phyloP scores from a whole-genome alignment of 441 rosid genomes.

The Breynia disticha region DNA sequence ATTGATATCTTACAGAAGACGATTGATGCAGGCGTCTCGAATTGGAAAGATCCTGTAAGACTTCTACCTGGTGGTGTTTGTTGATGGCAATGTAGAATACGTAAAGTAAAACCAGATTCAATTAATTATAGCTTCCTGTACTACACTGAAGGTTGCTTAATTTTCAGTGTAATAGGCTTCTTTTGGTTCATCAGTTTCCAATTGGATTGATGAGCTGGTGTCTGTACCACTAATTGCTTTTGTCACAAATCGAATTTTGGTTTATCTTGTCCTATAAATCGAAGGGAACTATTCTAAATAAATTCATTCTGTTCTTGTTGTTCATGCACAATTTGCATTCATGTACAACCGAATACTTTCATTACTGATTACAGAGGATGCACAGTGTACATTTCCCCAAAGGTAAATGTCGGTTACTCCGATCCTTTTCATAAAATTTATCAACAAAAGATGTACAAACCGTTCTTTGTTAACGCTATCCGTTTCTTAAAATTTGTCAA shows the following conservation, averaged over 20 bases:
- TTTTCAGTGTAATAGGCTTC: background rate
- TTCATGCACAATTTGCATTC: no score
- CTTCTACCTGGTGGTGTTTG: conserved; percentile 11
- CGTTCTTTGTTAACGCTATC: no score
- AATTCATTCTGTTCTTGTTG: no score
- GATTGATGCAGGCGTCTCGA: conserved; percentile 39
- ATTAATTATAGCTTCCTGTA: background rate
- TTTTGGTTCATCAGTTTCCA: background rate
- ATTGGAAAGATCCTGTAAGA: conserved; percentile 43
- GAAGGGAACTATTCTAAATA: no score
- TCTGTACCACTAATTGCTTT: background rate
- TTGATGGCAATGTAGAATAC: conserved; percentile 12
- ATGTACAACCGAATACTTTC: no score
- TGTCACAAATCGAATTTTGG: background rate
- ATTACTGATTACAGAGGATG: no score
- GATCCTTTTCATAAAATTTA: no score
- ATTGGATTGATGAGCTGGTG: background rate
- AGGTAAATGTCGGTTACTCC: no score
- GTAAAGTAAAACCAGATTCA: conserved; percentile 1
- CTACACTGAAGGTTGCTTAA: no score
- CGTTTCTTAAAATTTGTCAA: no score
- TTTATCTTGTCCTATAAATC: background rate
- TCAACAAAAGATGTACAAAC: no score
- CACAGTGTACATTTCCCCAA: no score
- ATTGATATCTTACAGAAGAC: conserved; percentile 40